Evolutionary conservation across 768 basidiomycete genomes (phyloP).

Genomic region (Termitomyces sp.): DNA sequence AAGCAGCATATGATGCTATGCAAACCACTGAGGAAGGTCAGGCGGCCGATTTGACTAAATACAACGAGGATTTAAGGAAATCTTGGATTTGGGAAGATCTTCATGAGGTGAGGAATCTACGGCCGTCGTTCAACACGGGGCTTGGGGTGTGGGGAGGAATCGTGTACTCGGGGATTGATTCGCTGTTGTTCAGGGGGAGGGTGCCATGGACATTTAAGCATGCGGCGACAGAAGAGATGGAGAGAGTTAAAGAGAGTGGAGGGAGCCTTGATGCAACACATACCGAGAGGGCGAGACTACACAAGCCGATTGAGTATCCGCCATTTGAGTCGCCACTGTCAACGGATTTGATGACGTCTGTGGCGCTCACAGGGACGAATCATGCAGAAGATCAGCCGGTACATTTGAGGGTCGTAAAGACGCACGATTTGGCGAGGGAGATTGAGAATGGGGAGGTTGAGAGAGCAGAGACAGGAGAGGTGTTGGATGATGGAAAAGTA

Average conservation of each 20-base stretch:
- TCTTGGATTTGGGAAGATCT: constrained; percentile 90
- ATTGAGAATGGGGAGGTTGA: constrained; percentile 19
- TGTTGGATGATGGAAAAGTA: constrained; percentile 19
- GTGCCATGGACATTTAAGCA: constrained; percentile 93
- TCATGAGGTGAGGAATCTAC: constrained; percentile 85
- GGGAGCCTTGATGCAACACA: constrained; percentile 57
- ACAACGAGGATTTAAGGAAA: constrained; percentile 62
- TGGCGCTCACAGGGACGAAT: constrained; percentile 90
- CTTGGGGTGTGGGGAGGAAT: constrained; percentile 88
- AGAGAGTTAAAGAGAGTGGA: constrained; percentile 22
- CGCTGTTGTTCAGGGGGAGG: constrained; percentile 77
- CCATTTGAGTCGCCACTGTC: constrained; percentile 84
- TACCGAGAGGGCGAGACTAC: constrained; percentile 65
- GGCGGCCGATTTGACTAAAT: constrained; percentile 64
- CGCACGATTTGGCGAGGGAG: constrained; percentile 25
- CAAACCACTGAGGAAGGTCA: constrained; percentile 16
- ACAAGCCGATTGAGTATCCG: constrained; percentile 82
- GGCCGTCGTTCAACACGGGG: constrained; percentile 80
- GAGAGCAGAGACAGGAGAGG: constrained; percentile 21
- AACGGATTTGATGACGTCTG: constrained; percentile 89
- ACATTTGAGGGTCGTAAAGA: constrained; percentile 69
- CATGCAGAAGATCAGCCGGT: constrained; percentile 96
- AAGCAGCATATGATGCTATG: constrained; percentile 73
- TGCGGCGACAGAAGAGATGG: constrained; percentile 31
- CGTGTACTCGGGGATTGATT: constrained; percentile 85